Evolutionary conservation across 148 eudicot species (phyloP), one percentile per base, ranked within the genome.

Genomic region (Polygonum maritimum): DNA sequence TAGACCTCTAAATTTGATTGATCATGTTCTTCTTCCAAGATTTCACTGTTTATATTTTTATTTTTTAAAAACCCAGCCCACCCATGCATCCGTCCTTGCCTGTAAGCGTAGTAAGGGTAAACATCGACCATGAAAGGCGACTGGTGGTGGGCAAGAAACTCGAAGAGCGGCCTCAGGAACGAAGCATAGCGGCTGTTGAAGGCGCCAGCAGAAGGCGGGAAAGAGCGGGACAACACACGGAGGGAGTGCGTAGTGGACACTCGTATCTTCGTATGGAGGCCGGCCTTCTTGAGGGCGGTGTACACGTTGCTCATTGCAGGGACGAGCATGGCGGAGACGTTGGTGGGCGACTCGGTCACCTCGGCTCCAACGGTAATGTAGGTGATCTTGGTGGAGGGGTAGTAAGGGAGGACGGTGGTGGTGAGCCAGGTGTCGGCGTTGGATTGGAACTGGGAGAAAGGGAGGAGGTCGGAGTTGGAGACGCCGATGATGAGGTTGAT

Each of bases 181-280:
- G 60, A 88, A 0, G 99, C 99, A 67, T 81, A 85, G 40, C 77
- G 84, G 74, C 99, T 95, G 79, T 80, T 83, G 55, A 95, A 95
- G 14, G 99, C 96, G 67, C 99, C 99, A 0, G 99, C 97, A 13
- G 99, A 95, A 9, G 99, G 99, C 7, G 99, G 99, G 79, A 83
- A 95, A 12, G 99, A 95, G 16, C 97, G 88, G 48, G 97, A 95
- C 80, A 95, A 79, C 38, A 95, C 81, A 26, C 97, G 94, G 26
- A 95, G 87, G 26, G 99, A 95, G 62, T 95, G 97, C 6, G 97
- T 95, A 69, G 85, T 95, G 0, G 99, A 95, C 40, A 95, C 92
- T 78, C 88, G 92, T 8, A 95, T 95, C 78, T 83, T 92, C 65
- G 79, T 91, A 19, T 92, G 94, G n/a, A 95, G 85, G 16, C 97